phyloP scores from a whole-genome alignment of 306 rosid genomes.

The Vicia villosa region DNA sequence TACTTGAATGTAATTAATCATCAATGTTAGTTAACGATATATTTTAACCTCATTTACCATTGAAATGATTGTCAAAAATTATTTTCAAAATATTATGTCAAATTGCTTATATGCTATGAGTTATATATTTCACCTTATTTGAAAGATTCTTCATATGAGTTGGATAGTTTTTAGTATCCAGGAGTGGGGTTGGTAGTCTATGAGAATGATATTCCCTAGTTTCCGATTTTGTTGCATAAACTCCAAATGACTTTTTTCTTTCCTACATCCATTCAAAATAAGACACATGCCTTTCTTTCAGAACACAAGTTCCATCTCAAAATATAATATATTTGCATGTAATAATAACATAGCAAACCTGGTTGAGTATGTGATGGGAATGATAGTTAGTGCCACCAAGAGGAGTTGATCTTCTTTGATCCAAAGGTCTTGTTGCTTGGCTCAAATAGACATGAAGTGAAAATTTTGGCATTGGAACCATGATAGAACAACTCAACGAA shows the following conservation, averaged over 20 bases:
- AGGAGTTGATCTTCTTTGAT: not conserved
- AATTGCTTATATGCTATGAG: too few species aligned
- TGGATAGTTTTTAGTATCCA: constrained; percentile 91
- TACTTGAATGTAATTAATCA: too few species aligned
- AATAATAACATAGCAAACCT: not conserved
- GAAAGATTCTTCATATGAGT: constrained; percentile 93
- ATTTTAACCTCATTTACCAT: too few species aligned
- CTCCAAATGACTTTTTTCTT: constrained; percentile 54
- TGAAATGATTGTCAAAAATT: too few species aligned
- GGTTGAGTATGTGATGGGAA: not conserved
- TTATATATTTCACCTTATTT: constrained; percentile 52
- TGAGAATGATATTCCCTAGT: constrained; percentile 61
- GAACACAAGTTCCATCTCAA: constrained; percentile 19
- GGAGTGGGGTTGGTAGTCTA: constrained; percentile 82
- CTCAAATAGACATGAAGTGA: not conserved
- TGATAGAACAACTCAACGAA: not conserved
- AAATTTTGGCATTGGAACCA: not conserved
- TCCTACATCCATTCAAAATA: constrained; percentile 49
- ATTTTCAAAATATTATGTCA: too few species aligned
- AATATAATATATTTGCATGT: not conserved
- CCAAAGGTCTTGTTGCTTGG: not conserved
- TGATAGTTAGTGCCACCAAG: not conserved
- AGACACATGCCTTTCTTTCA: constrained; percentile 38
- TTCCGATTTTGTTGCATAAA: constrained; percentile 72
- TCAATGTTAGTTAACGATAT: too few species aligned